Conservation (phyloP, 73 alveolate species). For the Paramecium bursaria region DNA sequence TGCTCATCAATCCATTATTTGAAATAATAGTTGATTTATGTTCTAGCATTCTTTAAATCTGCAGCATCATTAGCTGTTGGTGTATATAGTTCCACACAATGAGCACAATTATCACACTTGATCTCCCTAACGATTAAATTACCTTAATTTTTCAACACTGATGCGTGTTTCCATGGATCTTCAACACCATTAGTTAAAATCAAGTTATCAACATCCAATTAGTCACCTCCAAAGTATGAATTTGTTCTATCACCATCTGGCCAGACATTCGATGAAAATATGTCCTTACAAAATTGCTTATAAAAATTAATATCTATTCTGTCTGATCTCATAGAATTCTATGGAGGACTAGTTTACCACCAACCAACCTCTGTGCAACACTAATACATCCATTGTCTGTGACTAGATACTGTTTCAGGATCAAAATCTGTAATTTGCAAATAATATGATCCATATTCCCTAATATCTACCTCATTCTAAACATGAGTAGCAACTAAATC, state of each 20-base stretch:
- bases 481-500: background rate
- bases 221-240: constrained; percentile 63
- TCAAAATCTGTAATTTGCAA: background rate
- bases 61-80: constrained; percentile 78
- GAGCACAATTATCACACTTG: constrained; percentile 84
- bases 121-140: constrained; percentile 69
- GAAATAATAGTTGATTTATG: constrained; percentile 34
- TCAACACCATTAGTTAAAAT: constrained; percentile 79
- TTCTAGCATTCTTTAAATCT: constrained; percentile 72
- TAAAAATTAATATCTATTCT: constrained; percentile 26
- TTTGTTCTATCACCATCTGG: constrained; percentile 75
- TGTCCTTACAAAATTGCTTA: constrained; percentile 39
- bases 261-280: constrained; percentile 5
- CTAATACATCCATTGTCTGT: constrained; percentile 63
- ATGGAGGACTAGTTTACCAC: constrained; percentile 55
- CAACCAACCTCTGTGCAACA: constrained; percentile 68
- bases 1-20: constrained; percentile 63
- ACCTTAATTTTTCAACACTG: constrained; percentile 58
- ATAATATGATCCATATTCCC: background rate
- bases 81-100: constrained; percentile 84
- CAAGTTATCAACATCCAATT: constrained; percentile 72
- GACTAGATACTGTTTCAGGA: background rate
- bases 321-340: constrained; percentile 5
- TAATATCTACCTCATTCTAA: background rate
- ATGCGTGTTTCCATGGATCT: constrained; percentile 88